Evolutionary conservation across 257 asterid genomes (phyloP).

Genomic region (Solanum paucissectum): DNA sequence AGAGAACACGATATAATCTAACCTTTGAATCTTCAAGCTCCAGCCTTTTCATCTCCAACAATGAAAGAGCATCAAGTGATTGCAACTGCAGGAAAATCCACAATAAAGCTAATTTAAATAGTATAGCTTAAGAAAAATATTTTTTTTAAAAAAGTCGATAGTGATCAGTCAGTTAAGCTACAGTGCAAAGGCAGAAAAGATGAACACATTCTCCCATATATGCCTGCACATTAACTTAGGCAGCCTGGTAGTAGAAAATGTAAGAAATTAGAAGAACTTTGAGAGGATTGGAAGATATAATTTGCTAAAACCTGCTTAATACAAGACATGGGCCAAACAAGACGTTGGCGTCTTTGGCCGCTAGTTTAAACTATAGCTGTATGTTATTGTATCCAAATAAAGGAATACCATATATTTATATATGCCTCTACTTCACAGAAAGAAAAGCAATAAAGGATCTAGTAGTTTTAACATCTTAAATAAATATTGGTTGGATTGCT

Average conservation of each 20-base stretch:
- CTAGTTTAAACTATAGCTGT: neutral
- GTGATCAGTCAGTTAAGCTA: neutral
- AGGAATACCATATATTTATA: neutral
- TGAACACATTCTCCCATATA: neutral
- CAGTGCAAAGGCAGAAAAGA: neutral
- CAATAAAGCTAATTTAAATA: neutral
- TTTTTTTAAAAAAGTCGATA: no score
- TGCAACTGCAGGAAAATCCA: constrained; percentile 51
- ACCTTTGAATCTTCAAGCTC: constrained; percentile 42
- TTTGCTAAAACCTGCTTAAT: neutral
- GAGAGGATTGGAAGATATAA: neutral
- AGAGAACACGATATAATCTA: constrained; percentile 3
- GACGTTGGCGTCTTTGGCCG: neutral
- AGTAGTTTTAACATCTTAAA: neutral
- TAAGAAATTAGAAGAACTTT: neutral
- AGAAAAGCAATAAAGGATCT: neutral
- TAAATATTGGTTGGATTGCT: neutral
- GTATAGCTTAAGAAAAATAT: neutral
- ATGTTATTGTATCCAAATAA: neutral
- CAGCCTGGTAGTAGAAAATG: neutral
- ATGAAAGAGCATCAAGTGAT: constrained; percentile 57
- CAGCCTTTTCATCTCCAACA: constrained; percentile 40
- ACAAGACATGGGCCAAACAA: neutral
- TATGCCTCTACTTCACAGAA: neutral
- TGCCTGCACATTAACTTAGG: neutral